A percentile compares a stretch with the other conserved stretches of the same genome.
phyloP scores from a whole-genome alignment of 345 rosid species.

The Bretschneidera sinensis region DNA sequence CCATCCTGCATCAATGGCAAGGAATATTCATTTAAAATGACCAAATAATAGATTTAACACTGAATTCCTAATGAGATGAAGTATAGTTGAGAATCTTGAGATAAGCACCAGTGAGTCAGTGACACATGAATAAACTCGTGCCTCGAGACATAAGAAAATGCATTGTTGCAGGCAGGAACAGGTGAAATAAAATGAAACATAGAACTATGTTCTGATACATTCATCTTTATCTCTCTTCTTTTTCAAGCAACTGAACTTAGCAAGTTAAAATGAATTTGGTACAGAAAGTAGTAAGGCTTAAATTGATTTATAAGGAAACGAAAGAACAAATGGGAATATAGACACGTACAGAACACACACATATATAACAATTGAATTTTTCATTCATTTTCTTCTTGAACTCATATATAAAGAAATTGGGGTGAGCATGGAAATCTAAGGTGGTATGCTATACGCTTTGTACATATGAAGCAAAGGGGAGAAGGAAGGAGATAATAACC shows the following conservation, averaged over 20 bases:
- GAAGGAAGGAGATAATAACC: background rate
- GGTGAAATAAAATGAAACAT: slow-evolving; percentile 5
- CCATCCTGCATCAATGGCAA: slow-evolving; percentile 66
- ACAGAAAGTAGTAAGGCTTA: background rate
- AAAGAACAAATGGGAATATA: too few relatives aligned
- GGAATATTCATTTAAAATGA: background rate
- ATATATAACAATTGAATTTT: too few relatives aligned
- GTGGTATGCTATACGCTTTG: too few relatives aligned
- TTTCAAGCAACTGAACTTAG: slow-evolving; percentile 12
- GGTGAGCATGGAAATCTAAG: too few relatives aligned
- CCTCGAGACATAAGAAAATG: background rate
- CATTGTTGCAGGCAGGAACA: background rate
- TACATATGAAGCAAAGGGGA: too few relatives aligned
- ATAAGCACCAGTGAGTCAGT: background rate
- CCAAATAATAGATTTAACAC: background rate
- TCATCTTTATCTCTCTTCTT: slow-evolving; percentile 8
- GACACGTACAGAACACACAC: too few relatives aligned
- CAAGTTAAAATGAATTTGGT: background rate
- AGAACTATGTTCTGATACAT: slow-evolving; percentile 8
- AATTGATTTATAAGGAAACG: background rate
- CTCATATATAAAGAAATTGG: too few relatives aligned
- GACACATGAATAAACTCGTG: background rate
- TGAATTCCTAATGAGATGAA: background rate
- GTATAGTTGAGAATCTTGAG: background rate
- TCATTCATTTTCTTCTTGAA: too few relatives aligned